Conservation (phyloP, 305 asterid genomes). For the Solanum hybrid region DNA sequence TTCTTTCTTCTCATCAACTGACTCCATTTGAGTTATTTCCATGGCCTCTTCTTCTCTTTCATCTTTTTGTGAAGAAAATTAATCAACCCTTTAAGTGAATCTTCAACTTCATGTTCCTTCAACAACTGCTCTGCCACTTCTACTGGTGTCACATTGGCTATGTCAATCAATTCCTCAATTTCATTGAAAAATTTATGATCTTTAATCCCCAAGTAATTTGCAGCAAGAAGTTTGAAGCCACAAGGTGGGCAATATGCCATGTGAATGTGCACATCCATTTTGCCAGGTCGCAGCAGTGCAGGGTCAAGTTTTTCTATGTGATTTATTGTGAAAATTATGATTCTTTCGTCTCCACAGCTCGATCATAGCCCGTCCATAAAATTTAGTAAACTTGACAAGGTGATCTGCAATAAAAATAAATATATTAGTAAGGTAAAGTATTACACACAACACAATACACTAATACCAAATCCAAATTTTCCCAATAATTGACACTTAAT, state of each 20-base stretch:
- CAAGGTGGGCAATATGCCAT: constrained; percentile 39
- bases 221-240: constrained; percentile 28
- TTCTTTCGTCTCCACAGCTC: neutral
- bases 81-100: too few species aligned
- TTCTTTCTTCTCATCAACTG: neutral
- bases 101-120: constrained; percentile 26
- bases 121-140: constrained; percentile 64
- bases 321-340: neutral
- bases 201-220: constrained; percentile 15
- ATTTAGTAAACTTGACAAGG: neutral
- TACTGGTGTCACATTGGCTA: constrained; percentile 37
- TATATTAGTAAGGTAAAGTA: neutral
- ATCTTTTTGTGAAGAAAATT: too few species aligned
- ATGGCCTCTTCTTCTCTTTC: constrained; percentile 7
- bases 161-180: constrained; percentile 29
- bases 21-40: constrained; percentile 1
- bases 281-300: too few species aligned
- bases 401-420: constrained; percentile 11
- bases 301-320: too few species aligned
- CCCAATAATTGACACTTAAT: neutral
- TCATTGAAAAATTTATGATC: constrained; percentile 11
- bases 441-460: constrained; percentile 13
- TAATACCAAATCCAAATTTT: neutral
- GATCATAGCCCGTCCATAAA: neutral
- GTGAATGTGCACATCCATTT: constrained; percentile 43